Evolutionary conservation across 2,329 filamentous ascomycete genomes (phyloP).

Genomic region (Verticillium zaregamsianum): DNA sequence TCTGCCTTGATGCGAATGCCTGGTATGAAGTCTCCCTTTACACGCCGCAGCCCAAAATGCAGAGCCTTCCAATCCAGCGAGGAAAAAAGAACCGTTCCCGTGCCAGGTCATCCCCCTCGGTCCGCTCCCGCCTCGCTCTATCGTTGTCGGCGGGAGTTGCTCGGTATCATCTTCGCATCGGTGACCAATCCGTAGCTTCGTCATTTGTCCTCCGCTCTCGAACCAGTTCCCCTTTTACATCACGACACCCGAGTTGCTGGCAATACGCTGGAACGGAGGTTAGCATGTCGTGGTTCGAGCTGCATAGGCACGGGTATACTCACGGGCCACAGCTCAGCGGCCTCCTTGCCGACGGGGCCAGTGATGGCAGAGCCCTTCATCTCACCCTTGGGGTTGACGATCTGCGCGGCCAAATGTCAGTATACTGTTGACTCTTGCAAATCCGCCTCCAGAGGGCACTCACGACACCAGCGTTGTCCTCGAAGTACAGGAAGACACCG

Average conservation of each 20-base stretch:
- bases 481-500: constrained; percentile 99
- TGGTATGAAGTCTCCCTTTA: constrained; percentile 46
- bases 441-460: constrained; percentile 36
- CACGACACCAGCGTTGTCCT: constrained; percentile 99
- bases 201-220: constrained; percentile 2
- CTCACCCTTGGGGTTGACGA: constrained; percentile 99
- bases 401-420: constrained; percentile 52
- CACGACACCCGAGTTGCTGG: constrained; percentile 99
- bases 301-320: constrained; percentile 31
- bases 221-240: constrained; percentile 67
- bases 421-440: constrained; percentile 5
- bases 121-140: constrained; percentile 11
- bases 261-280: constrained; percentile 72
- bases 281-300: constrained; percentile 18
- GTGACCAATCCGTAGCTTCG: constrained; percentile 4
- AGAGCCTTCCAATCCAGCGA: constrained; percentile 42
- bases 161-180: constrained; percentile 5
- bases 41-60: constrained; percentile 50
- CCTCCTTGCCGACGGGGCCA: constrained; percentile 98
- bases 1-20: constrained; percentile 44
- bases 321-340: constrained; percentile 98
- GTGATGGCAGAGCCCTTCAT: constrained; percentile 99
- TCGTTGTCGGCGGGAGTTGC: constrained; percentile 13
- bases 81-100: constrained; percentile 19
- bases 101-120: constrained; percentile 15